These are phyloP conservation scores for Vigna reflexopilosa DNA, from an alignment of 306 rosid species.

Conservation along the genomic window DNA sequence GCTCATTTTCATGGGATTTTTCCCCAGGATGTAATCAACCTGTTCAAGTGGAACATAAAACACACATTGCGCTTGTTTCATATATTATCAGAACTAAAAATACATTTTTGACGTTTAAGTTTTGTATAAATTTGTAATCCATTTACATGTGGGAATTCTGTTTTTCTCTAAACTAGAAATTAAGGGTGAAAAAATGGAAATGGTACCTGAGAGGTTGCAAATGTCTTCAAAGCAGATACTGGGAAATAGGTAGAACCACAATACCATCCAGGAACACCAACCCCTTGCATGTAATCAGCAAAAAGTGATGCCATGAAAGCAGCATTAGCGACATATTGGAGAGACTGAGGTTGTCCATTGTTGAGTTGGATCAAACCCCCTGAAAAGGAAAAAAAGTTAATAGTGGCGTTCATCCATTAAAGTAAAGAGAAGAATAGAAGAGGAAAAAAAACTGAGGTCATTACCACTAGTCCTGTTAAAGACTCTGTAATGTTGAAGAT, in stretches of 20 bases:
- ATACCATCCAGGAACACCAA: conserved; percentile 60
- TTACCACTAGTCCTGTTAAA: conserved; percentile 62
- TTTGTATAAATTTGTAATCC: too few species aligned
- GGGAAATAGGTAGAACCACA: conserved; percentile 56
- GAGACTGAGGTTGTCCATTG: conserved; percentile 57
- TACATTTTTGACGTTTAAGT: too few species aligned
- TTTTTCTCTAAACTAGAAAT: too few species aligned
- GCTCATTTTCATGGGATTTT: conserved; percentile 73
- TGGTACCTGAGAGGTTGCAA: conserved; percentile 74
- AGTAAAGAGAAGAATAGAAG: neutral
- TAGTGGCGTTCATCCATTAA: neutral
- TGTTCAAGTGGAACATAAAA: conserved; percentile 27
- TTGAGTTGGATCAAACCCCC: conserved; percentile 68
- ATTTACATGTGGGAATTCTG: too few species aligned
- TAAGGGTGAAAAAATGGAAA: neutral
- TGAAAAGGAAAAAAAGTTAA: neutral
- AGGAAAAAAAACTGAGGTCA: neutral
- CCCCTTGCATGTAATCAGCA: conserved; percentile 65
- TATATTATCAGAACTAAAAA: too few species aligned
- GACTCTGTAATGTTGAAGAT: conserved; percentile 55
- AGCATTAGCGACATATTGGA: conserved; percentile 69
- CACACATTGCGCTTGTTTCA: neutral
- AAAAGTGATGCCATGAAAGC: conserved; percentile 70
- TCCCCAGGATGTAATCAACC: conserved; percentile 75
- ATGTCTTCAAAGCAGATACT: conserved; percentile 43